phyloP scores from a whole-genome alignment of 768 basidiomycete genomes.

The Candolleomyces efflorescens region DNA sequence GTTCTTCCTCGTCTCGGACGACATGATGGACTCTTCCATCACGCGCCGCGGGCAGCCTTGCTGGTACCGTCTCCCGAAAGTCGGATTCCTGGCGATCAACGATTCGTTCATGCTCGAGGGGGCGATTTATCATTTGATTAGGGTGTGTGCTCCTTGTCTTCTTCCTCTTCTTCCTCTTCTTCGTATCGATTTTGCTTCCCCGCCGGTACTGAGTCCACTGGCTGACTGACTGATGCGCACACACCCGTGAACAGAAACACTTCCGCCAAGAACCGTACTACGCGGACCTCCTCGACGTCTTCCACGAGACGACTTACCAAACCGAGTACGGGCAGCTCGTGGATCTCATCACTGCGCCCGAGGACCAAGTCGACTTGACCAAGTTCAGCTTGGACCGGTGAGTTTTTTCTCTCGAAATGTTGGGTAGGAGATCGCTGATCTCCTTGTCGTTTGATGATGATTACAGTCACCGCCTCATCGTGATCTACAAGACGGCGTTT shows the following conservation, averaged over 20 bases:
- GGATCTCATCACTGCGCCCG: slow-evolving; percentile 93
- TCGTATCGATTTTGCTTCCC: too few species aligned
- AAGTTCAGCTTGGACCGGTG: slow-evolving; percentile 87
- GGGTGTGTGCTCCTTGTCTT: slow-evolving; percentile 28
- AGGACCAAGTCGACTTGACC: slow-evolving; percentile 79
- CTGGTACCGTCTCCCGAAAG: slow-evolving; percentile 70
- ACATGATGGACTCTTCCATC: slow-evolving; percentile 95
- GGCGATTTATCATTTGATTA: slow-evolving; percentile 89
- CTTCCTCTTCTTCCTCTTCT: too few species aligned
- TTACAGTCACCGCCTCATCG: slow-evolving; percentile 81
- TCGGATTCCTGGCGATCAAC: slow-evolving; percentile 90
- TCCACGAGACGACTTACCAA: slow-evolving; percentile 87
- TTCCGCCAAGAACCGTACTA: slow-evolving; percentile 82
- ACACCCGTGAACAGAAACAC: slow-evolving; percentile 41
- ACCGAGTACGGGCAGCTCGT: slow-evolving; percentile 97
- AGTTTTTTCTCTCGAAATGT: slow-evolving; percentile 12
- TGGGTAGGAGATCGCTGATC: too few species aligned
- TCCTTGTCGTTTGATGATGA: too few species aligned
- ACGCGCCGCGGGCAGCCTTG: slow-evolving; percentile 94
- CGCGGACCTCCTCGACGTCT: slow-evolving; percentile 83
- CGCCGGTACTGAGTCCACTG: too few species aligned
- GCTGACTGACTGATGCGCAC: too few species aligned
- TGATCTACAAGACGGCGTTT: slow-evolving; percentile 95
- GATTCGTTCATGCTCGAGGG: slow-evolving; percentile 95
- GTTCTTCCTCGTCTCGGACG: slow-evolving; percentile 94